Evolutionary conservation across 495 filamentous ascomycete genomes (phyloP), one percentile per base, ranked within the genome.

Genomic region (Penicillium coprophilum): DNA sequence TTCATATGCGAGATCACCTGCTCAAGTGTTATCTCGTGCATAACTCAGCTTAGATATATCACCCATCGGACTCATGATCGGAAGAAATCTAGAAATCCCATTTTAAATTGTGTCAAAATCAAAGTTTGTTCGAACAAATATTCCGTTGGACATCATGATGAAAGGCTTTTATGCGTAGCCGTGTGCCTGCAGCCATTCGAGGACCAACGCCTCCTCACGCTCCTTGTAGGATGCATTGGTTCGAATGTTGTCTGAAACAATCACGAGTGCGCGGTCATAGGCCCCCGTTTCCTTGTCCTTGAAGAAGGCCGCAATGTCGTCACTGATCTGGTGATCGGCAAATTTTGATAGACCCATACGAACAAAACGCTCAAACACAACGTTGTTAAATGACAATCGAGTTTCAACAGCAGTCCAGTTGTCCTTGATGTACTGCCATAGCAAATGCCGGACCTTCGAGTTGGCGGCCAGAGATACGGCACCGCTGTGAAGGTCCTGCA

Each of bases 331-430:
- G 21, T 77, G 71, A 61, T 87, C 85, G 1, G 87, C 80, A 68
- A 96, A 97, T 66, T 88, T 89, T 46, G 81, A 80, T 56, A 98
- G 77, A 20, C 83, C 84, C 60, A 86, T 78, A 58, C 87, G 85
- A 60, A 98, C 67, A 72, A 96, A 94, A 20, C 92, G 85, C 72
- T 97, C 92, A 48, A 96, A 76, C 23, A 96, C 84, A 28, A 96
- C 87, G 56, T 89, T 86, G 72, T 95, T 96, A 1, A 81, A 77
- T 56, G 87, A 84, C 46, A 97, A 77, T 62, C 85, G 86, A 47
- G 78, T 72, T 34, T 82, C 77, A 17, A 96, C 78, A 39, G 74
- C 71, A 10, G 77, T 74, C 89, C 92, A 98, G 72, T 96, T 83
- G 7, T 83, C 77, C 63, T 89, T 88, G 56, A 96, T 80, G 70